A percentile compares a stretch with the other conserved stretches of the same genome.
phyloP scores from a whole-genome alignment of 1,284 basidiomycete genomes.

The Tetrapyrgos nigripes region DNA sequence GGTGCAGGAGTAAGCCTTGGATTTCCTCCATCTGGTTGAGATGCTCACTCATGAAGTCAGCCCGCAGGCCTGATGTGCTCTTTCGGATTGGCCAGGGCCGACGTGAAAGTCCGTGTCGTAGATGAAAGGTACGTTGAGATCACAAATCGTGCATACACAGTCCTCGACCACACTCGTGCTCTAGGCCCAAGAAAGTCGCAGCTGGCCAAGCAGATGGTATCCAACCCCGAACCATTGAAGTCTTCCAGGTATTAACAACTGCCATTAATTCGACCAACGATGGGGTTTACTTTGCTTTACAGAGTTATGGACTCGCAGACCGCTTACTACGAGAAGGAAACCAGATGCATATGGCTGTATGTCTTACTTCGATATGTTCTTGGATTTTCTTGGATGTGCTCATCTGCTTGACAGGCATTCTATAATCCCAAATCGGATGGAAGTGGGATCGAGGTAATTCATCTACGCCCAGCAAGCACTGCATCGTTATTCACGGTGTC shows the following conservation, averaged over 20 bases:
- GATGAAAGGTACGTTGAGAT: conserved; percentile 58
- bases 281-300: background rate
- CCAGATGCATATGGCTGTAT: conserved; percentile 71
- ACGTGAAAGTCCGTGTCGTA: conserved; percentile 67
- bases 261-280: background rate
- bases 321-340: conserved; percentile 67
- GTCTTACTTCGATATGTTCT: conserved; percentile 24
- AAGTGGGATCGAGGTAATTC: conserved; percentile 65
- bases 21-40: background rate
- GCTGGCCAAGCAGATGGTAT: conserved; percentile 84
- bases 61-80: conserved; percentile 69
- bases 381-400: background rate
- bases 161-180: conserved; percentile 1
- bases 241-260: conserved; percentile 60
- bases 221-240: conserved; percentile 79
- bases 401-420: conserved; percentile 59
- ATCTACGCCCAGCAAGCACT: background rate
- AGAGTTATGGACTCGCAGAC: conserved; percentile 80
- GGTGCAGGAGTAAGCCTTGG: conserved; percentile 47
- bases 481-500: background rate
- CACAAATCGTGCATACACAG: background rate
- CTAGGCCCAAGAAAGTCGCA: conserved; percentile 55
- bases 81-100: conserved; percentile 65
- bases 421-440: conserved; percentile 64
- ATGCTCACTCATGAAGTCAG: background rate